Percentiles rank a stretch among this genome's conserved stretches.
These are phyloP conservation scores for Begonia fuchsioides DNA, from an alignment of 306 rosid species.

Conservation along the genomic window DNA sequence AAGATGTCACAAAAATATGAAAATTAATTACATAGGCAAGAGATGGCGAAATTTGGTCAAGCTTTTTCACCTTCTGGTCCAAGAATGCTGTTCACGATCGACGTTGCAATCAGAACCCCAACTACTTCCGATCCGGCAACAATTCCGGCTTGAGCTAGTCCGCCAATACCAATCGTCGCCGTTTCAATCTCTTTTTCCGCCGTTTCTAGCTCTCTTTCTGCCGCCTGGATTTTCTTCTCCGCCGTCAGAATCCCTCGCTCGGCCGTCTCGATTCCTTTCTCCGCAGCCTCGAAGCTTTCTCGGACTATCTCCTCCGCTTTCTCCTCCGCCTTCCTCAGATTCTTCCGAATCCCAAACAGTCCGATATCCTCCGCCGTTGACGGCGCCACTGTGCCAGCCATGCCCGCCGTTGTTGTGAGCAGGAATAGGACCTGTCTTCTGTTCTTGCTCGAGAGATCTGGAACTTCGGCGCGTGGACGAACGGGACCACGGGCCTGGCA, in stretches of 20 bases:
- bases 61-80: constrained; percentile 52
- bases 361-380: constrained; percentile 50
- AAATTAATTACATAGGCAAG: too few relatives aligned
- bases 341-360: constrained; percentile 61
- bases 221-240: constrained; percentile 32
- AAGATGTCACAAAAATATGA: too few relatives aligned
- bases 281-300: constrained; percentile 72
- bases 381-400: constrained; percentile 23
- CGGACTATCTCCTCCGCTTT: constrained; percentile 56
- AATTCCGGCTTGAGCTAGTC: constrained; percentile 59
- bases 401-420: constrained; percentile 34
- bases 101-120: constrained; percentile 52
- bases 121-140: constrained; percentile 69
- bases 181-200: constrained; percentile 41
- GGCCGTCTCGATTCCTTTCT: constrained; percentile 32
- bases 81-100: constrained; percentile 64
- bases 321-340: constrained; percentile 52
- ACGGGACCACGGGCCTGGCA: constrained; percentile 12
- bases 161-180: constrained; percentile 42
- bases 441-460: neutral
- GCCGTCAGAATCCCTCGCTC: constrained; percentile 27
- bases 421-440: constrained; percentile 45
- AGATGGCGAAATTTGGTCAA: neutral
- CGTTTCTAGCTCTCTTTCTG: constrained; percentile 29
- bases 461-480: neutral